phyloP scores from a whole-genome alignment of 257 asterid species.

The Leonotis leonurus region DNA sequence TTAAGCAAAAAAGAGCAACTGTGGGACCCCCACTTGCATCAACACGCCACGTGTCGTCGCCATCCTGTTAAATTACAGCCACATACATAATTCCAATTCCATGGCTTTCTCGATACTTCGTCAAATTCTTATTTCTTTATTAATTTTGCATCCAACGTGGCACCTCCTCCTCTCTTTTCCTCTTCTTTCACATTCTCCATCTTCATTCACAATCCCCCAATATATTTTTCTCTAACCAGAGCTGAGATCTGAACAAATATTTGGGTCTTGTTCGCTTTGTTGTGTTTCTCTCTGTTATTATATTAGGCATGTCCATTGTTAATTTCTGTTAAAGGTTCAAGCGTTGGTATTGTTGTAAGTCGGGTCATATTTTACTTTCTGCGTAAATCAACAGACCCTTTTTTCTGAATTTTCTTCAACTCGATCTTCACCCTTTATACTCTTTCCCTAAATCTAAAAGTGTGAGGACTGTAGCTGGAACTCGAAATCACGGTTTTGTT shows the following conservation, averaged over 20 bases:
- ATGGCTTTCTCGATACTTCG: constrained; percentile 38
- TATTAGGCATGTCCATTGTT: constrained; percentile 1
- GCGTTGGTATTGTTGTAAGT: constrained; percentile 6
- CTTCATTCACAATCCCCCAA: background rate
- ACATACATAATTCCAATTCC: constrained; percentile 53
- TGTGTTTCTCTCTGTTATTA: too few species aligned
- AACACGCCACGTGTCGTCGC: constrained; percentile 44
- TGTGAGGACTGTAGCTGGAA: background rate
- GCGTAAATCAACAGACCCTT: background rate
- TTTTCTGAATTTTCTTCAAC: constrained; percentile 11
- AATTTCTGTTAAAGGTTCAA: constrained; percentile 20
- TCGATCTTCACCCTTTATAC: too few species aligned
- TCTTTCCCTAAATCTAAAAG: constrained; percentile 8
- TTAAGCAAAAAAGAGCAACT: constrained; percentile 13
- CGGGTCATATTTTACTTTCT: constrained; percentile 5
- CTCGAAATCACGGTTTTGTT: background rate
- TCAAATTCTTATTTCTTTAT: background rate
- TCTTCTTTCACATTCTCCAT: background rate
- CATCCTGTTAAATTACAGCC: constrained; percentile 46
- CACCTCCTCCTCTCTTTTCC: constrained; percentile 11
- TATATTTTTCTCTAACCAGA: too few species aligned
- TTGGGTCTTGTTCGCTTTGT: background rate
- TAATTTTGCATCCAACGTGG: too few species aligned
- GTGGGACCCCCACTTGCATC: constrained; percentile 20
- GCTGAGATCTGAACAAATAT: background rate